Percentiles rank a stretch among this genome's conserved stretches.
phyloP scores from a whole-genome alignment of 805 yeast genomes.

The Monosporozyma yasuniensis region DNA sequence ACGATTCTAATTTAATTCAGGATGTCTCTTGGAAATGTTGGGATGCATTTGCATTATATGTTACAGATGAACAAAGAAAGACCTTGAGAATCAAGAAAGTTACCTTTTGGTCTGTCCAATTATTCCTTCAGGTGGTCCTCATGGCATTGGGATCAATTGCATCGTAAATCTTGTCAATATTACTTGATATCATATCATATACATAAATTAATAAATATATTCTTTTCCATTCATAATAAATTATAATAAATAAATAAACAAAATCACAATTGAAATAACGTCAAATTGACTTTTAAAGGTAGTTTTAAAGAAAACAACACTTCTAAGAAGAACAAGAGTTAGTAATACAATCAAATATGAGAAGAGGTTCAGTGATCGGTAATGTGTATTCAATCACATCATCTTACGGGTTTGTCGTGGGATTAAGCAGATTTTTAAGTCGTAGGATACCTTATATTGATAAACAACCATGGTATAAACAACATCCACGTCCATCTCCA shows the following conservation, averaged over 20 bases:
- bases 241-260: not conserved
- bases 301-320: not conserved
- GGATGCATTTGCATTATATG: slow-evolving; percentile 82
- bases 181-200: too few species aligned
- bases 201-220: not conserved
- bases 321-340: too few species aligned
- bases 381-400: slow-evolving; percentile 11
- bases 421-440: slow-evolving; percentile 8
- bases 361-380: slow-evolving; percentile 14
- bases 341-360: slow-evolving; percentile 6
- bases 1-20: slow-evolving; percentile 84
- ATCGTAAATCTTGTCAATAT: slow-evolving; percentile 12
- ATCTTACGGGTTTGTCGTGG: slow-evolving; percentile 12
- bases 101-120: slow-evolving; percentile 87
- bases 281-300: not conserved
- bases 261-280: not conserved
- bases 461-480: not conserved
- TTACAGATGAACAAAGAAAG: slow-evolving; percentile 76
- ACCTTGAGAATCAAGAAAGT: slow-evolving; percentile 67
- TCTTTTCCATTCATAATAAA: not conserved
- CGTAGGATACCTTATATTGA: slow-evolving; percentile 6
- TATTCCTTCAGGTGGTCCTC: slow-evolving; percentile 69
- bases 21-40: slow-evolving; percentile 84
- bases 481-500: slow-evolving; percentile 6
- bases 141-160: slow-evolving; percentile 75